Evolutionary conservation across 2,329 filamentous ascomycete genomes (phyloP), one percentile per base, ranked within the genome.

Genomic region (Cladosporium sp.): DNA sequence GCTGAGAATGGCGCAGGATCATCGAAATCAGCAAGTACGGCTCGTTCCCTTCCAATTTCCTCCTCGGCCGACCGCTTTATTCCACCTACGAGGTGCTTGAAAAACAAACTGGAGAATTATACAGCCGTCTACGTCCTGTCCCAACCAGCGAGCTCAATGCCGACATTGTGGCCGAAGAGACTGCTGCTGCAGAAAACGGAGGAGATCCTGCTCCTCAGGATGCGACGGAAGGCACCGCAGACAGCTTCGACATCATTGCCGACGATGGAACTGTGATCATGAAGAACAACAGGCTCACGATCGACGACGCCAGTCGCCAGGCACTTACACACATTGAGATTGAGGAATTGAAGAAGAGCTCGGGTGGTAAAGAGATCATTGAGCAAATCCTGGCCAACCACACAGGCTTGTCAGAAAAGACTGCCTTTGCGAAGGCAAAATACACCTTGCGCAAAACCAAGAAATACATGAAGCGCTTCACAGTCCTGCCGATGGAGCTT

Each of bases 21-120:
- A 88, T 97, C 64, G 91, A 90, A 1, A 80, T 97, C 36, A 92
- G 92, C 58, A 97, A 97, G 83, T 96, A 94, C 72, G 94, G 94
- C 64, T 85, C 86, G 1, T 97, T 99, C 71, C 88, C 90, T 15
- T 86, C 90, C 55, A 97, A 97, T 71, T 83, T 94, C 34, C 85
- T 99, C 47, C 84, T 99, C 63, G 88, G 91, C n/a, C 87, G 94
- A 7, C 94, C 94, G 0, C 96, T 90, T 72, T 85, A 96, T 76
- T 80, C 95, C 61, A 97, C 92, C 0, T 99, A 91, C 75, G 93
- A 97, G 73, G 81, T 97, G 2, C 83, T 88, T 63, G 91, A 96
- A 67, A 85, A 83, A 68, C 75, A 80, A 25, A 81, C 86, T 4
- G 82, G 82, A 61, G 85, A 88, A 64, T 79, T 78, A 63, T 88